Conservation (phyloP, 768 basidiomycete species). For the Lactarius psammicola region DNA sequence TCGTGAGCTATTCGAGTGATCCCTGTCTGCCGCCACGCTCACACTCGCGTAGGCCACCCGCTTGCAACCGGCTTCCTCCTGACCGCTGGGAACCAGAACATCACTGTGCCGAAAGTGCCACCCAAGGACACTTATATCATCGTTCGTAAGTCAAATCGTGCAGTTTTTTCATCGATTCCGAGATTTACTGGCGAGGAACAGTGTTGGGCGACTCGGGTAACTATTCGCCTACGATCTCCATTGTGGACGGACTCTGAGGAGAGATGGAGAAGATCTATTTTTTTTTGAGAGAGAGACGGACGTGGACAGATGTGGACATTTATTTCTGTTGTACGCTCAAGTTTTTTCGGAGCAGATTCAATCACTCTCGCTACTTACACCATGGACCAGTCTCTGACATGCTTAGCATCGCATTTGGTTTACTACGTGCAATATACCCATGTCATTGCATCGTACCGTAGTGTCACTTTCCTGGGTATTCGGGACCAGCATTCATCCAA, state of each 20-base stretch:
- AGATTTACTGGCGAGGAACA: constrained; percentile 24
- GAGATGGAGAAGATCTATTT: neutral
- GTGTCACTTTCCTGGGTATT: neutral
- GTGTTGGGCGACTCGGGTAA: constrained; percentile 52
- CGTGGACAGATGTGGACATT: constrained; percentile 4
- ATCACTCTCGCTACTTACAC: constrained; percentile 11
- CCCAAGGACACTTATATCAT: neutral
- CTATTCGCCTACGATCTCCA: constrained; percentile 34
- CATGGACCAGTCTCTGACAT: constrained; percentile 4
- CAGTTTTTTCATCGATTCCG: neutral
- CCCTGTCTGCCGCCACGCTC: neutral
- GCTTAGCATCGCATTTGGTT: constrained; percentile 11
- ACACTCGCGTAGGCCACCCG: neutral
- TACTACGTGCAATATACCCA: constrained; percentile 10
- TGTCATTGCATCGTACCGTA: neutral
- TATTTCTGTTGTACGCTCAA: neutral
- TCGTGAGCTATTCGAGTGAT: constrained; percentile 5
- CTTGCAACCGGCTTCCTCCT: neutral
- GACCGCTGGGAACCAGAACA: neutral
- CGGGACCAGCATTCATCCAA: neutral
- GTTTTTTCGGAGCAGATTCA: neutral
- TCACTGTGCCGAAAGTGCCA: neutral
- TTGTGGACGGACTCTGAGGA: constrained; percentile 18
- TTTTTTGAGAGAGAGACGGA: too few species aligned
- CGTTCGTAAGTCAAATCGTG: constrained; percentile 14